phyloP scores from a whole-genome alignment of 306 rosid species.

The Malus fusca region DNA sequence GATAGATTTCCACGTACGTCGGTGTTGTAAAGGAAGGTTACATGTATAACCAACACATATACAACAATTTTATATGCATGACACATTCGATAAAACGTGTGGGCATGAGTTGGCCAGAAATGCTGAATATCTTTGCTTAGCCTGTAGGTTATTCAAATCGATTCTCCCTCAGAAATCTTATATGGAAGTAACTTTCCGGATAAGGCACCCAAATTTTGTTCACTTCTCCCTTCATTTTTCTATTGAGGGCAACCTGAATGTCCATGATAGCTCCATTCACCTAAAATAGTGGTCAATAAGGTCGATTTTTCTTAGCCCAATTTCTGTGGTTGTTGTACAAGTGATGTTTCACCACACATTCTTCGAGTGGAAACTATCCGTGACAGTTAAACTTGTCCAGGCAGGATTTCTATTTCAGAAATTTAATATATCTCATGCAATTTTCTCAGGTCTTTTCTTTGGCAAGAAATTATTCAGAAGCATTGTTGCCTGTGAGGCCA shows the following conservation, averaged over 20 bases:
- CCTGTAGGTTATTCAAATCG: not conserved
- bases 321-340: not conserved
- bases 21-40: not conserved
- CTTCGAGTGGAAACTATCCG: not conserved
- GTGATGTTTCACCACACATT: not conserved
- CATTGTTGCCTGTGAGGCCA: no score
- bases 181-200: not conserved
- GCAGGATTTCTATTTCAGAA: not conserved
- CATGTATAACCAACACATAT: not conserved
- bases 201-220: not conserved
- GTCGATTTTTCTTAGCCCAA: not conserved
- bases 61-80: not conserved
- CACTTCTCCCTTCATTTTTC: not conserved
- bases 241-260: not conserved
- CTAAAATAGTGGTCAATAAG: not conserved
- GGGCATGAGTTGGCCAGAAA: not conserved
- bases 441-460: not conserved
- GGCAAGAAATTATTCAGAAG: no score
- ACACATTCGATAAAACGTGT: not conserved
- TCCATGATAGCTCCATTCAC: not conserved
- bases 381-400: not conserved
- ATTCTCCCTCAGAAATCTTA: not conserved
- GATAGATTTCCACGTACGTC: not conserved
- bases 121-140: not conserved
- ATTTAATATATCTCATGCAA: not conserved